Percentiles rank a stretch among this genome's conserved stretches.
Evolutionary conservation across 2,329 filamentous ascomycete species (phyloP).

Genomic region (Myriosclerotinia curreyana): DNA sequence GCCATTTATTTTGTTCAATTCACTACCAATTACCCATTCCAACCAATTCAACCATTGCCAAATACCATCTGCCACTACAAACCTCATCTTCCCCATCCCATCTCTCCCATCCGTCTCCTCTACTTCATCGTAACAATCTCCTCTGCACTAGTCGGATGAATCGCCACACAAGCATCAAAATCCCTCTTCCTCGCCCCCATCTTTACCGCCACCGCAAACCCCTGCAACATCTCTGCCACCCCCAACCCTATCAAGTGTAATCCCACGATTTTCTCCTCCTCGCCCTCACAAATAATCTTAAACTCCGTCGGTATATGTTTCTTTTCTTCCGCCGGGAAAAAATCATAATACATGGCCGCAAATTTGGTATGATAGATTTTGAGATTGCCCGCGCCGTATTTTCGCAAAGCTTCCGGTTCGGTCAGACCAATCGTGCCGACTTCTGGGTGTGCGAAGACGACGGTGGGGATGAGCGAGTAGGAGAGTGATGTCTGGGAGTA

Average conservation of each 20-base stretch:
- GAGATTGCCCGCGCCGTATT: slow-evolving; percentile 49
- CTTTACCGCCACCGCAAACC: slow-evolving; percentile 73
- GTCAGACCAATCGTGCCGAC: slow-evolving; percentile 50
- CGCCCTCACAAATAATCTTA: slow-evolving; percentile 49
- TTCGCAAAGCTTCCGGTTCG: slow-evolving; percentile 47
- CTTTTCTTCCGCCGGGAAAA: slow-evolving; percentile 48
- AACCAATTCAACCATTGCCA: too few species aligned
- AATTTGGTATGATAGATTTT: slow-evolving; percentile 51
- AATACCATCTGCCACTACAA: neutral
- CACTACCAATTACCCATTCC: neutral
- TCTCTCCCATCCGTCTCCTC: neutral
- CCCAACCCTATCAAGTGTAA: slow-evolving; percentile 49
- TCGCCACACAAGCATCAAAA: slow-evolving; percentile 72
- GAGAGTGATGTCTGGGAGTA: slow-evolving; percentile 45
- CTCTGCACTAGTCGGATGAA: slow-evolving; percentile 74
- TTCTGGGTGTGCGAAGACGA: slow-evolving; percentile 52
- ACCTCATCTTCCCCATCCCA: neutral
- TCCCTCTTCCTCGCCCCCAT: slow-evolving; percentile 78
- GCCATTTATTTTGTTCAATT: slow-evolving; percentile 1
- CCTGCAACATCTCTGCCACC: slow-evolving; percentile 69
- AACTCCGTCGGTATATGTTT: slow-evolving; percentile 51
- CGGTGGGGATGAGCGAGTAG: slow-evolving; percentile 51
- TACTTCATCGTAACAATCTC: slow-evolving; percentile 55
- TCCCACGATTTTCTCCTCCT: slow-evolving; percentile 50
- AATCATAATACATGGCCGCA: slow-evolving; percentile 48